These are phyloP conservation scores for Camellia oleifera DNA, from an alignment of 179 eudicot species.

Conservation along the genomic window DNA sequence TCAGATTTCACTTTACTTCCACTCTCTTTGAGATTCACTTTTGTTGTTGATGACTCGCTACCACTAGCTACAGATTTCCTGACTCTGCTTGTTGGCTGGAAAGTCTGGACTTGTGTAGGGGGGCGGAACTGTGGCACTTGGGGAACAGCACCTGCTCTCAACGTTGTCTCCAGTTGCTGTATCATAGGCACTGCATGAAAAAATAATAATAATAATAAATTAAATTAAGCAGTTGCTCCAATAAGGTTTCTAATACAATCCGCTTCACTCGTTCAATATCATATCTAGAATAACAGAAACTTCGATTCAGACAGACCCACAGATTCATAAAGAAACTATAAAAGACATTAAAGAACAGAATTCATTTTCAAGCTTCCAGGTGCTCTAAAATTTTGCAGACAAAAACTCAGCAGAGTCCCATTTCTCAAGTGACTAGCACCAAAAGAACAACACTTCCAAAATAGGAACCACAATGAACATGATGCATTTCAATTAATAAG, in stretches of 20 bases:
- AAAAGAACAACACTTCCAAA: neutral
- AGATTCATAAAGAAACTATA: neutral
- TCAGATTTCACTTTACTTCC: conserved; percentile 7
- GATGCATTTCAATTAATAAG: neutral
- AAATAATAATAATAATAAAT: neutral
- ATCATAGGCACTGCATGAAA: conserved; percentile 76
- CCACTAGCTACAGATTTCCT: conserved; percentile 2
- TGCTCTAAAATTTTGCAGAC: neutral
- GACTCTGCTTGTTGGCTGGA: conserved; percentile 16
- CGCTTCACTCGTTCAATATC: neutral
- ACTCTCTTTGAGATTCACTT: neutral
- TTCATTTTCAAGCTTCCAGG: neutral
- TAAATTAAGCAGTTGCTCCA: neutral
- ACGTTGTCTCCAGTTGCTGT: conserved; percentile 70
- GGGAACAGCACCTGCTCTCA: conserved; percentile 74
- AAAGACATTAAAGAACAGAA: neutral
- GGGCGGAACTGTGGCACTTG: conserved; percentile 82
- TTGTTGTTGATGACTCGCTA: neutral
- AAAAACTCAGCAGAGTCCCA: neutral
- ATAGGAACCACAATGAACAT: neutral
- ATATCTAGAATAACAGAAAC: neutral
- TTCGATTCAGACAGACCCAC: neutral
- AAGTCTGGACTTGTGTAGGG: conserved; percentile 21
- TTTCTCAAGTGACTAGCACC: neutral
- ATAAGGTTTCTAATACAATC: neutral